Percentiles rank a stretch among this genome's conserved stretches.
phyloP scores from a whole-genome alignment of 345 rosid genomes.

The Sapria himalayana region DNA sequence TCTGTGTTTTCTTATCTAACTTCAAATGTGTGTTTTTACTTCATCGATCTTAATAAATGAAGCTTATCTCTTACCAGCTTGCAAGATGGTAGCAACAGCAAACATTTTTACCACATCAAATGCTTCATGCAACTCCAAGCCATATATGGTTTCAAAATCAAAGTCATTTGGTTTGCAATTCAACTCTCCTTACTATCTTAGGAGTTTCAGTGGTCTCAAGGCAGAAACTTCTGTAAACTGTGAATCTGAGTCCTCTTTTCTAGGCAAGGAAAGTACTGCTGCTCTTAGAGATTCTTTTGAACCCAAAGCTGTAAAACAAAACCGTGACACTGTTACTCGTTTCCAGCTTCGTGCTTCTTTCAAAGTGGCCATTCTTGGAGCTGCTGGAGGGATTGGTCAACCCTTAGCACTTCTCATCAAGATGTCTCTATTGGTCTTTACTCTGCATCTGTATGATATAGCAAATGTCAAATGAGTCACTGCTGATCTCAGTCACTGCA shows the following conservation, averaged over 20 bases:
- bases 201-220: slow-evolving; percentile 40
- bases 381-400: slow-evolving; percentile 19
- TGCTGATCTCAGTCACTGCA: slow-evolving; percentile 17
- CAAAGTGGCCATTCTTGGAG: slow-evolving; percentile 21
- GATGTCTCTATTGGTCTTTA: slow-evolving; percentile 24
- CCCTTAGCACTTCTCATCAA: slow-evolving; percentile 15
- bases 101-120: slow-evolving; percentile 35
- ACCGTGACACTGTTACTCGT: slow-evolving; percentile 15
- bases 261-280: slow-evolving; percentile 26
- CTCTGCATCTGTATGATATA: slow-evolving; percentile 19
- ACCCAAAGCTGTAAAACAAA: slow-evolving; percentile 15
- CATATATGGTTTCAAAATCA: slow-evolving; percentile 19
- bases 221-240: slow-evolving; percentile 26
- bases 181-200: slow-evolving; percentile 16
- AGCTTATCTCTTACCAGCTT: slow-evolving; percentile 3
- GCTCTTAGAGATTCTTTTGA: slow-evolving; percentile 25
- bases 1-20: too few species aligned
- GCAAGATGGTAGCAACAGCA: slow-evolving; percentile 49
- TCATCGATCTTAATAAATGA: too few species aligned
- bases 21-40: too few species aligned
- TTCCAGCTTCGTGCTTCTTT: slow-evolving; percentile 45
- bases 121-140: slow-evolving; percentile 23
- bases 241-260: slow-evolving; percentile 34
- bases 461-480: slow-evolving; percentile 15
- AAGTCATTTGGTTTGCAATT: slow-evolving; percentile 21